Evolutionary conservation across 176 grass and related monocot species (phyloP).

Genomic region (Oropetium thomaeum): DNA sequence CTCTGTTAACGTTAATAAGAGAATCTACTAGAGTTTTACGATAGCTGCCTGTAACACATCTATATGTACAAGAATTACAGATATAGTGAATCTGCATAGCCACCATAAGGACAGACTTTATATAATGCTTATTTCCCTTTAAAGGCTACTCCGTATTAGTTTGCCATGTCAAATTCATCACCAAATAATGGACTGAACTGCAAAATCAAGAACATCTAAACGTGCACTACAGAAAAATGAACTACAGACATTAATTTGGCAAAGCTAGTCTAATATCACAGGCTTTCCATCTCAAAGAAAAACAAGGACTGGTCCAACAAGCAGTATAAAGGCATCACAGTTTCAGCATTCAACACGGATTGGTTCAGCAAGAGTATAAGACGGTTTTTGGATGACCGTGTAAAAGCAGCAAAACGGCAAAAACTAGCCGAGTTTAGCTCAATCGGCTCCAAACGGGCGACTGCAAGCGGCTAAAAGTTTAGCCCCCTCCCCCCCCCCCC

Average conservation of each 20-base stretch:
- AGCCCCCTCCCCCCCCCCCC: no score
- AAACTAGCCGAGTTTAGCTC: no score
- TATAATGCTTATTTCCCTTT: not conserved
- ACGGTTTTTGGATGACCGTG: no score
- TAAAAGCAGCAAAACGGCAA: conserved; percentile 8
- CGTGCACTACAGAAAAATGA: conserved; percentile 16
- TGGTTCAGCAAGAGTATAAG: conserved; percentile 32
- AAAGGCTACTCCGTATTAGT: not conserved
- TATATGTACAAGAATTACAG: conserved; percentile 1
- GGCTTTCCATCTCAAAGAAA: not conserved
- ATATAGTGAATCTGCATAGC: not conserved
- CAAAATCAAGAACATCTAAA: conserved; percentile 12
- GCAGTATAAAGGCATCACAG: conserved; percentile 33
- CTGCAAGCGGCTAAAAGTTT: no score
- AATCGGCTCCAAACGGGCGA: no score
- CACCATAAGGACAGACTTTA: not conserved
- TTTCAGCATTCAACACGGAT: not conserved
- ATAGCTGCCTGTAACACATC: not conserved
- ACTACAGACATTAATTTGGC: conserved; percentile 12
- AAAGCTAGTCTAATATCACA: conserved; percentile 3
- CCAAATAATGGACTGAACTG: not conserved
- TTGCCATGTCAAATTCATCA: conserved; percentile 10
- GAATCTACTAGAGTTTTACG: not conserved
- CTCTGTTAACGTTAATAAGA: not conserved
- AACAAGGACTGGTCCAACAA: conserved; percentile 15